phyloP scores from a whole-genome alignment of 306 rosid genomes.

The Dicorynia guianensis region DNA sequence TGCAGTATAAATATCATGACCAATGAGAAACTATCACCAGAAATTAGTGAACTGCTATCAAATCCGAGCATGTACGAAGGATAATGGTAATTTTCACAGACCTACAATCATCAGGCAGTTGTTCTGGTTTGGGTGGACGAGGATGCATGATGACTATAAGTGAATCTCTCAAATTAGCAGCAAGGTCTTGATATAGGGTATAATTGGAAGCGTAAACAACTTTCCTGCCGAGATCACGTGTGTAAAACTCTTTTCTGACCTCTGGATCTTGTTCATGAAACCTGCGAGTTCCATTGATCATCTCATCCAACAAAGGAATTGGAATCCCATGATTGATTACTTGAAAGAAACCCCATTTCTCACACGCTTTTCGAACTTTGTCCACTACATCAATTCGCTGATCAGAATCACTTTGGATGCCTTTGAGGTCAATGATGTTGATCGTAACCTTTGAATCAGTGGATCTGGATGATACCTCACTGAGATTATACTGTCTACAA shows the following conservation, averaged over 20 bases:
- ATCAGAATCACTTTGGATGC: slow-evolving; percentile 1
- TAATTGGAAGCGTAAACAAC: slow-evolving; percentile 47
- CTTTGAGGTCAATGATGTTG: slow-evolving; percentile 32
- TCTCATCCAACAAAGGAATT: slow-evolving; percentile 37
- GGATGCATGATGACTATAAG: slow-evolving; percentile 46
- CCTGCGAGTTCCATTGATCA: slow-evolving; percentile 45
- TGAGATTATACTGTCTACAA: background rate
- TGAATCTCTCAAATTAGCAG: slow-evolving; percentile 73
- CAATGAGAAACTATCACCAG: background rate
- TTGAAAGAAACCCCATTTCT: slow-evolving; percentile 57
- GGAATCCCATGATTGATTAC: slow-evolving; percentile 58
- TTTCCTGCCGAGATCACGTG: slow-evolving; percentile 2
- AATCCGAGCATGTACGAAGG: slow-evolving; percentile 11
- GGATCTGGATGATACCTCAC: background rate
- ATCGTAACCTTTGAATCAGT: slow-evolving; percentile 18
- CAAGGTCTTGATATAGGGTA: slow-evolving; percentile 46
- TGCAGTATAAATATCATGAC: background rate
- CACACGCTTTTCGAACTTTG: slow-evolving; percentile 33
- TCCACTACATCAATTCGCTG: background rate
- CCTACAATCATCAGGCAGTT: slow-evolving; percentile 47
- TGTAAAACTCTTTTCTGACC: slow-evolving; percentile 41
- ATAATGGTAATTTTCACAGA: background rate
- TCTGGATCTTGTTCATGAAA: slow-evolving; percentile 60
- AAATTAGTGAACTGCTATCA: background rate
- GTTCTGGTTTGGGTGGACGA: slow-evolving; percentile 42